Evolutionary conservation across 1,284 basidiomycete genomes (phyloP), one percentile per base, ranked within the genome.

Genomic region (Phellopilus nigrolimitatus): DNA sequence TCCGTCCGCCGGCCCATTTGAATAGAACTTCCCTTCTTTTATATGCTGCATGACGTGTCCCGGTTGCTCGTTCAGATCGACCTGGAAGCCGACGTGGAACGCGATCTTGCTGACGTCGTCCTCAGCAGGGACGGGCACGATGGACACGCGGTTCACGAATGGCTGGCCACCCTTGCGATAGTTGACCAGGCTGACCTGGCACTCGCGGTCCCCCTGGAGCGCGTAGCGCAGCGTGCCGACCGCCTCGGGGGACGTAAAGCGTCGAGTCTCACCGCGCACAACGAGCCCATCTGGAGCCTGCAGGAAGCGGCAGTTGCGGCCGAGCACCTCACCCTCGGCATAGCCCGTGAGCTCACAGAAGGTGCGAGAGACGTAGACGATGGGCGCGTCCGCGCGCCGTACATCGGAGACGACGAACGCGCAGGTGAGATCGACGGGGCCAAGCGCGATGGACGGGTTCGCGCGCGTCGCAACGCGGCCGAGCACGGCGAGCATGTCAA

Each of bases 81-180:
- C 85, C 67, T 92, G 88, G 74, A 98, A 97, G 2, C 95, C 95
- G 54, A 98, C 86, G 61, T 91, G 85, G 65, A 89, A 97, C 19
- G 83, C 82, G 40, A 91, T 76, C 31, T 85, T 76, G 9, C 48
- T 76, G n/a, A n/a, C n/a, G n/a, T n/a, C n/a, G n/a, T n/a, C n/a
- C n/a, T n/a, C n/a, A n/a, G n/a, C n/a, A n/a, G n/a, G n/a, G n/a
- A n/a, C n/a, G n/a, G n/a, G n/a, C n/a, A n/a, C n/a, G n/a, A n/a
- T n/a, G n/a, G n/a, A n/a, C n/a, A n/a, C n/a, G n/a, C n/a, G n/a
- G n/a, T n/a, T n/a, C n/a, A n/a, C n/a, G n/a, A n/a, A n/a, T n/a
- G n/a, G n/a, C n/a, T n/a, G n/a, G n/a, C 92, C 91, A 54, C 84
- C 81, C 64, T 91, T 91, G 47, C 82, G 77, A 63, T 94, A 97